Base-by-base conservation (phyloP, 1,139 yeast species). In the Eremothecium gossypii region DNA sequence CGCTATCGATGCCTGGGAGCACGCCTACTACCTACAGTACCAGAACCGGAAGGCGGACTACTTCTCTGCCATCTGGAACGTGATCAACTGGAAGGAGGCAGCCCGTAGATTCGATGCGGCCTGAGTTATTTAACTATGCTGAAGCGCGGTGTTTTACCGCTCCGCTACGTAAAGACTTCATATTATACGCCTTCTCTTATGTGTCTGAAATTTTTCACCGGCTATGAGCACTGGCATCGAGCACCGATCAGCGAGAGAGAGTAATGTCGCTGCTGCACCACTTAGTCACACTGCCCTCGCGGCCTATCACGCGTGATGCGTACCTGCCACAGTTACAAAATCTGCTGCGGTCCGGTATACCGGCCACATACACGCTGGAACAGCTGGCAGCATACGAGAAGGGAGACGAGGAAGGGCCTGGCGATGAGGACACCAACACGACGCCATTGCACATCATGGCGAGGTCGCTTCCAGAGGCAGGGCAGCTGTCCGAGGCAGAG, bases 1-100 rank as follows among this genome's bases (percentile, higher is more conserved):
- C 47, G 97, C 96, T 42, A 85, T 89, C 64, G 97, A 89, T 61
- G 96, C 97, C 49, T 89, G 97, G 97, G 97, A 89, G 68, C 97
- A 89, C 63, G 96, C 97, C 43, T 89, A 87, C 73, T 89, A 89
- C 76, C 74, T 89, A 68, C 96, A 89, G 68, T 89, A 89, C 73
- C 83, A 85, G 69, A 89, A 89, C 70, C 91, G 82, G 64, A 89
- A 89, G 75, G 95, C 69, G 39, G 96, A 89, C 64, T 89, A 89
- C 71, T 89, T 89, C 77, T 82, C 86, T 70, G 94, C 95, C 49
- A 84, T 89, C 66, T 89, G 97, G 97, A 83, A 85, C 61, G 96
- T 89, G 41, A 78, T 89, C 68, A 87, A 86, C 78, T 89, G 97
- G 97, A 76, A 81, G 67, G 95, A 83, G 67, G 97, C 96, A 48